Evolutionary conservation across 2,329 filamentous ascomycete species (phyloP).

Genomic region (Beauveria varroae): DNA sequence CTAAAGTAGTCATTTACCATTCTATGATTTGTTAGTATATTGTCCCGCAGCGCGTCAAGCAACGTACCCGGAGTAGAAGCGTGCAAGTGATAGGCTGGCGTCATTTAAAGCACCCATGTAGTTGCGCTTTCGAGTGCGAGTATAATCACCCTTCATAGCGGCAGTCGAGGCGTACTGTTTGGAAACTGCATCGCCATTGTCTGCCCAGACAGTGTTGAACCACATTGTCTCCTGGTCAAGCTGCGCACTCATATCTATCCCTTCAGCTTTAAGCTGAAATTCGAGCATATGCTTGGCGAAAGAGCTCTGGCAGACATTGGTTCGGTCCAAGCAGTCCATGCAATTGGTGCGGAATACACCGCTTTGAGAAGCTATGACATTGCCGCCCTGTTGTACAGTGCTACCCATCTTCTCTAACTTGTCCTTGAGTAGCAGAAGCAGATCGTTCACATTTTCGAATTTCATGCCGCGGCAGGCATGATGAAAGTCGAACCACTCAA

Average conservation of each 20-base stretch:
- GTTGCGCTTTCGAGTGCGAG: slow-evolving; percentile 80
- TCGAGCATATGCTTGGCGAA: slow-evolving; percentile 80
- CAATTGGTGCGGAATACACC: slow-evolving; percentile 92
- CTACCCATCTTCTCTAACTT: slow-evolving; percentile 66
- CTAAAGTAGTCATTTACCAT: slow-evolving; percentile 98
- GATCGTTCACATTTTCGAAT: slow-evolving; percentile 83
- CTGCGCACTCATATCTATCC: slow-evolving; percentile 67
- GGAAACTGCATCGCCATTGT: slow-evolving; percentile 93
- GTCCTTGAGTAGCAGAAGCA: slow-evolving; percentile 62
- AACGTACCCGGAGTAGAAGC: slow-evolving; percentile 59
- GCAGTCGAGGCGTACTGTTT: slow-evolving; percentile 94
- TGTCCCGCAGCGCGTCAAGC: no score
- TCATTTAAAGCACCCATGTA: slow-evolving; percentile 89
- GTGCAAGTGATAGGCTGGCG: slow-evolving; percentile 76
- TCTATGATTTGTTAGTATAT: slow-evolving; percentile 41
- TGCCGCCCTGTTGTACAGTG: slow-evolving; percentile 48
- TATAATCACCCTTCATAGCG: slow-evolving; percentile 95
- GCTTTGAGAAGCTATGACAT: slow-evolving; percentile 45
- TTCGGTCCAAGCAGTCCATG: slow-evolving; percentile 96
- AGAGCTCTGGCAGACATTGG: slow-evolving; percentile 91
- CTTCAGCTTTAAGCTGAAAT: slow-evolving; percentile 65
- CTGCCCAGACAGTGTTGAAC: slow-evolving; percentile 97
- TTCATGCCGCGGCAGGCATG: slow-evolving; percentile 90
- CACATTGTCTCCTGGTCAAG: slow-evolving; percentile 73
- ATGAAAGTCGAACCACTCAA: slow-evolving; percentile 99